Percentiles rank a stretch among this genome's conserved stretches.
Conservation (phyloP, 257 asterid species). For the Ophiorrhiza pumila region DNA sequence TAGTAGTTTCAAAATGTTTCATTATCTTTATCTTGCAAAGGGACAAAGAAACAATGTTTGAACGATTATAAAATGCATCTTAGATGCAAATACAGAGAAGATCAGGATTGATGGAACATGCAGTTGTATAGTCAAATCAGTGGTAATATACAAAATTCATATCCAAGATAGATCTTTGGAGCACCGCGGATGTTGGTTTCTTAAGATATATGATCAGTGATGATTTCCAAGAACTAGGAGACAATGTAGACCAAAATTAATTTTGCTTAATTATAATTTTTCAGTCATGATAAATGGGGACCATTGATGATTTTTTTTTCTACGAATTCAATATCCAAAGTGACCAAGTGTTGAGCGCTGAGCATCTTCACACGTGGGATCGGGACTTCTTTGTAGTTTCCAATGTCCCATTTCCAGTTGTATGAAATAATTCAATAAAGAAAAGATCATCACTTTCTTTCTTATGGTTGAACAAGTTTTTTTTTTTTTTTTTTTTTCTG, state of each 20-base stretch:
- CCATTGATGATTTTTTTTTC: constrained; percentile 15
- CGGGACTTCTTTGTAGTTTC: constrained; percentile 32
- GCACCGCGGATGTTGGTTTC: constrained; percentile 25
- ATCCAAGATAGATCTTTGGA: constrained; percentile 34
- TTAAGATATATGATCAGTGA: no score
- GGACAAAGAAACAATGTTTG: neutral
- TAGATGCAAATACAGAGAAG: neutral
- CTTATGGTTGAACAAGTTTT: neutral
- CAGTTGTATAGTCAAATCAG: neutral
- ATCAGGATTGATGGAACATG: neutral
- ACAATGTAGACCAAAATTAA: constrained; percentile 23
- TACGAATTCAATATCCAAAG: neutral
- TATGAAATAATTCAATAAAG: constrained; percentile 8
- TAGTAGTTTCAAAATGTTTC: no score
- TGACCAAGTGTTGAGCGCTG: constrained; percentile 17
- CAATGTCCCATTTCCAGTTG: constrained; percentile 32
- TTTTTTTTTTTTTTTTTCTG: neutral
- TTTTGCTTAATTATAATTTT: constrained; percentile 1
- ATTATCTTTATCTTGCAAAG: no score
- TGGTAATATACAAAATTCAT: neutral
- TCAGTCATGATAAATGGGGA: constrained; percentile 18
- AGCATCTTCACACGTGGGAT: constrained; percentile 49
- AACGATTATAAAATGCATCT: neutral
- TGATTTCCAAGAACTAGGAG: constrained; percentile 21
- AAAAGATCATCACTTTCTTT: no score